Evolutionary conservation across 352 stramenopile genomes (phyloP), one percentile per base, ranked within the genome.

Genomic region (Phytopythium cucurbitacearum): DNA sequence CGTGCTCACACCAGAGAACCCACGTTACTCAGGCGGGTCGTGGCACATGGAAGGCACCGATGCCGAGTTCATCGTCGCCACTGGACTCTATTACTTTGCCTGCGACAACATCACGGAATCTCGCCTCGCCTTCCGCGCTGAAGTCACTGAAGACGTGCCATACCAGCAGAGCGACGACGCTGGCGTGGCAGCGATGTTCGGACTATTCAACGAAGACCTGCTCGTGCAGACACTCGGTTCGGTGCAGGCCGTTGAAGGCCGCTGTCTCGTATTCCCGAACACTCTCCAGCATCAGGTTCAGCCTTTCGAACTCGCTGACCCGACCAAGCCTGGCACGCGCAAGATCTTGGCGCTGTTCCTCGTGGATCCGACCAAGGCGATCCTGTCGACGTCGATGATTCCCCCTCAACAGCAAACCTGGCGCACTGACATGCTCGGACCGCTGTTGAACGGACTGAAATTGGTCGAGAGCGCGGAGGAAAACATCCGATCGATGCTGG

Each of bases 341-440:
- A 80, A 79, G 43, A 81, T 83, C 57, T 21, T 79, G 13, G 67
- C 56, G 11, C 76, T 82, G 44, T 83, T 85, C 41, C 51, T 82
- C 7, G 41, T 85, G 13, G 60, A 85, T 21, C 71, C 66, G 5
- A 39, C 57, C 2, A 55, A 47, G 5, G 32, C 48, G 6, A 62
- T 77, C 13, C 56, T 63, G 13, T 82, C 69, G 34, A 80, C 64
- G 1, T 55, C 57, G 0, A 51, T 65, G 10, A 73, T 85, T 2
- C 59, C 69, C 32, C 68, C 66, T 3, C 71, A 82, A 43, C 69
- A 85, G 43, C 32, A 60, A 5, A 37, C 62, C n/a, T 80, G 73
- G 73, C 55, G 67, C 8, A 7, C 63, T 4, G 37, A 41, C 1
- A 39, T 56, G 12, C 51, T 62, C 6, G 44, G 10, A 5, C 49